Evolutionary conservation across 2,329 filamentous ascomycete genomes (phyloP), one percentile per base, ranked within the genome.

Genomic region (Acrodontium crateriforme): DNA sequence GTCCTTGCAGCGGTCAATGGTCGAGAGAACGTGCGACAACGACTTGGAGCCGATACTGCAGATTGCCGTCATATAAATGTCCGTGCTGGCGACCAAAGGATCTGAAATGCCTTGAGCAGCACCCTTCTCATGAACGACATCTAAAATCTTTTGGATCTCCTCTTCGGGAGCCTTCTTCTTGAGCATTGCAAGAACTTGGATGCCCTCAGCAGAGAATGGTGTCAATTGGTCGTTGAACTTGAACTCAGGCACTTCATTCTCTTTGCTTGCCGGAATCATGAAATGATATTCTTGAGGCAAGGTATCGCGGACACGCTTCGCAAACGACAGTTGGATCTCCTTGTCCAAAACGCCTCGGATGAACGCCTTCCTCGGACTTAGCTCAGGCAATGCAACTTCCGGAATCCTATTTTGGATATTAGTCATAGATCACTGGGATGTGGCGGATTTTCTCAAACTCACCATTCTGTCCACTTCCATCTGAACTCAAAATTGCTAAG

Each of bases 401-500:
- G 85, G 82, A 25, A 80, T 69, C 70, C 70, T 74, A 25, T 18
- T 16, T 19, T 8, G 8, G 9, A 25, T 9, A 24, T 17, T 19
- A 34, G 41, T 38, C 22, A 33, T n/a, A n/a, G n/a, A n/a, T n/a
- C n/a, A n/a, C n/a, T n/a, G n/a, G n/a, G n/a, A n/a, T n/a, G n/a
- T n/a, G 35, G 30, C 6, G 9, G 16, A 15, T 18, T 8, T 6
- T 12, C 5, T 6, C 16, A n/a, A 13, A 57, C 64, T 44, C 54
- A 72, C 89, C 89, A 98, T 59, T 98, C 89, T 10, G 79, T 77
- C 89, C 89, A 98, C 58, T 95, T 95, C 89, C 89, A 98, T 7
- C 89, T 89, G 53, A 95, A 98, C 29, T 92, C 89, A 51, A 98
- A 98, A 60, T 98, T 98, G 59, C 85, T 94, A 41, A 98, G 61